Percentiles rank a stretch among this genome's conserved stretches.
Conservation (phyloP, 768 basidiomycete species). For the Naganishia antarctica region DNA sequence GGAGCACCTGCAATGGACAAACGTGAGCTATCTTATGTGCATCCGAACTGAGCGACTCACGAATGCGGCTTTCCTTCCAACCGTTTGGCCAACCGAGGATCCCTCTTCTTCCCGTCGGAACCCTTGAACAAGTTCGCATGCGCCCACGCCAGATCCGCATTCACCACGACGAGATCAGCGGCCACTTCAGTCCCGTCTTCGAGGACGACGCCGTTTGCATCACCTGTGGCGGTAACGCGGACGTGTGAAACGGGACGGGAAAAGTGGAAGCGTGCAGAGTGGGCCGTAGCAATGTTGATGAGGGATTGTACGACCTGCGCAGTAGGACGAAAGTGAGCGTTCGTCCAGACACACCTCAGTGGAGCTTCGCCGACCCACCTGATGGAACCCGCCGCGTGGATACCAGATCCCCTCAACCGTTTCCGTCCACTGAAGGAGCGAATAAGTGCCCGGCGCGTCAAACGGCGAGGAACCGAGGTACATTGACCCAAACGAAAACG, state of each 20-base stretch:
- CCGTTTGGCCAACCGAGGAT: constrained; percentile 37
- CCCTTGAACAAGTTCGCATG: constrained; percentile 48
- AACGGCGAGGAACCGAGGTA: constrained; percentile 51
- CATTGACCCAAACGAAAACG: constrained; percentile 52
- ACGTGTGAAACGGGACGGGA: constrained; percentile 48
- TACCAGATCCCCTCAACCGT: constrained; percentile 51
- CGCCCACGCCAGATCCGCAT: constrained; percentile 52
- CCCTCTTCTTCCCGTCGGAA: constrained; percentile 27
- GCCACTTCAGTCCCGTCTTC: constrained; percentile 38
- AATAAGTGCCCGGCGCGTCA: constrained; percentile 52
- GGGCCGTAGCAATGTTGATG: constrained; percentile 45
- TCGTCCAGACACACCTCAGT: not conserved
- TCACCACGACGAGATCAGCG: constrained; percentile 51
- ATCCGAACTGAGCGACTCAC: constrained; percentile 26
- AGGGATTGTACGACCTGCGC: constrained; percentile 46
- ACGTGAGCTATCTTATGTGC: not conserved
- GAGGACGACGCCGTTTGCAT: constrained; percentile 48
- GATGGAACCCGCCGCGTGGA: constrained; percentile 44
- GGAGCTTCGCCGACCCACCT: constrained; percentile 1
- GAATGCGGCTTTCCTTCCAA: constrained; percentile 43
- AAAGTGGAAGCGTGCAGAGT: constrained; percentile 49
- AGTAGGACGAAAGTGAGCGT: too few relatives aligned
- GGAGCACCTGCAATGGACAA: constrained; percentile 44
- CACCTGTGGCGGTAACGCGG: constrained; percentile 36
- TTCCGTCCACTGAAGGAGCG: constrained; percentile 52